Percentiles rank a stretch among this genome's conserved stretches.
Conservation (phyloP, 108 stramenopile genomes). For the Mayamaea pseudoterrestris region DNA sequence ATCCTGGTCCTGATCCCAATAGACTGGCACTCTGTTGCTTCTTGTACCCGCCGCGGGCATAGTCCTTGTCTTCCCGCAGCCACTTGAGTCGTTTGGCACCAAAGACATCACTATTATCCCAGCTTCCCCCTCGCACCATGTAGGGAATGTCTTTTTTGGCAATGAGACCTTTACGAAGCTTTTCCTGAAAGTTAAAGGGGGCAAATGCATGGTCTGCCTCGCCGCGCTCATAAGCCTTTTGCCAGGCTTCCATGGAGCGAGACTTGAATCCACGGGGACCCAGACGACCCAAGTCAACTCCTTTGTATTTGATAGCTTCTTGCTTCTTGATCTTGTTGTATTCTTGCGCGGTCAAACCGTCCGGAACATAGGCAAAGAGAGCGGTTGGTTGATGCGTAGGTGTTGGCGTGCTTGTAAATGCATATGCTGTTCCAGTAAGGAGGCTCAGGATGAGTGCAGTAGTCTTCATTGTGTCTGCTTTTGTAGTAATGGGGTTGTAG, state of each 20-base stretch:
- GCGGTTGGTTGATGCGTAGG: too few relatives aligned
- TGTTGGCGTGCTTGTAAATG: too few relatives aligned
- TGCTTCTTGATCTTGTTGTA: constrained; percentile 8
- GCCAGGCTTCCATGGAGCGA: constrained; percentile 43
- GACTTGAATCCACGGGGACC: constrained; percentile 43
- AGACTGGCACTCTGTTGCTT: constrained; percentile 62
- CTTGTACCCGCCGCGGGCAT: constrained; percentile 69
- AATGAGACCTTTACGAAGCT: constrained; percentile 8
- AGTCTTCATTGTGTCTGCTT: too few relatives aligned
- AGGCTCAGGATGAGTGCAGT: too few relatives aligned
- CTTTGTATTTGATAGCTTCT: constrained; percentile 19
- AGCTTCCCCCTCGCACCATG: constrained; percentile 25
- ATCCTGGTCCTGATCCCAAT: constrained; percentile 59
- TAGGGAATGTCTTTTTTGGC: constrained; percentile 17
- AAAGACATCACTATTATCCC: constrained; percentile 59
- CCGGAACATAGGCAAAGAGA: constrained; percentile 12
- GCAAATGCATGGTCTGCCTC: constrained; percentile 37
- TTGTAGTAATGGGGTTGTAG: too few relatives aligned
- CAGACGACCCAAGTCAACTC: constrained; percentile 23
- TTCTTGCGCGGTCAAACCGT: constrained; percentile 7
- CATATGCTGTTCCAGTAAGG: too few relatives aligned
- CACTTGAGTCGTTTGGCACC: constrained; percentile 45
- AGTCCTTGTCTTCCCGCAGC: constrained; percentile 52
- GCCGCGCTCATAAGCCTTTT: constrained; percentile 38
- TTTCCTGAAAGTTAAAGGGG: constrained; percentile 6